Evolutionary conservation across 495 filamentous ascomycete species (phyloP).

Genomic region (Poronia punctata): DNA sequence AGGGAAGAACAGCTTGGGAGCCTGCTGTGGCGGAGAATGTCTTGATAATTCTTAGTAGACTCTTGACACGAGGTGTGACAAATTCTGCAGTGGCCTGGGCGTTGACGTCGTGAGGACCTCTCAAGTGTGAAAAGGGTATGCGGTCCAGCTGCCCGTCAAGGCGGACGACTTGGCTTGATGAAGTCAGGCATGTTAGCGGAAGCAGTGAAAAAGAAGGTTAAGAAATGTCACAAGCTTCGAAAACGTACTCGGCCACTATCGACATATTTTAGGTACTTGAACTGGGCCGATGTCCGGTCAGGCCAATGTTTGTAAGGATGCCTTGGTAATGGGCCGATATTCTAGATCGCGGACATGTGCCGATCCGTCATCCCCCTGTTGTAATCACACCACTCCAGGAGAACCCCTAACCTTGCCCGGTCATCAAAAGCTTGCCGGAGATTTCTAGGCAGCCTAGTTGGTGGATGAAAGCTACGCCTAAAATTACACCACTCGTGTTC

Average conservation of each 20-base stretch:
- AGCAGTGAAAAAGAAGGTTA: conserved; percentile 1
- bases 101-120: conserved; percentile 20
- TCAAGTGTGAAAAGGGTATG: conserved; percentile 40
- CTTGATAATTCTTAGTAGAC: conserved; percentile 59
- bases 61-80: conserved; percentile 34
- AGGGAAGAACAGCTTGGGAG: conserved; percentile 44
- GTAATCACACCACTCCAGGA: conserved; percentile 6
- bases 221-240: conserved; percentile 1
- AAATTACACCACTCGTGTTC: no score
- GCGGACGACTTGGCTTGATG: conserved; percentile 63
- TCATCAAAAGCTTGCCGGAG: neutral
- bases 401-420: neutral
- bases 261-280: conserved; percentile 47
- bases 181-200: conserved; percentile 19
- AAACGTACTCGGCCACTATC: conserved; percentile 58
- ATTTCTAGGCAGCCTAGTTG: neutral
- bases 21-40: conserved; percentile 59
- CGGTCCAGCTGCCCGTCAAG: conserved; percentile 77
- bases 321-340: conserved; percentile 21
- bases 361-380: conserved; percentile 1
- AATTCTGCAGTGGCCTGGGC: conserved; percentile 21
- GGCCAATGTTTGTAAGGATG: neutral
- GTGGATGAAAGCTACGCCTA: no score
- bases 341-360: conserved; percentile 3
- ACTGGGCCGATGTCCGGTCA: conserved; percentile 4